A percentile compares a stretch with the other conserved stretches of the same genome.
These are phyloP conservation scores for Amanita brunnescens DNA, from an alignment of 768 basidiomycete species.

Conservation along the genomic window DNA sequence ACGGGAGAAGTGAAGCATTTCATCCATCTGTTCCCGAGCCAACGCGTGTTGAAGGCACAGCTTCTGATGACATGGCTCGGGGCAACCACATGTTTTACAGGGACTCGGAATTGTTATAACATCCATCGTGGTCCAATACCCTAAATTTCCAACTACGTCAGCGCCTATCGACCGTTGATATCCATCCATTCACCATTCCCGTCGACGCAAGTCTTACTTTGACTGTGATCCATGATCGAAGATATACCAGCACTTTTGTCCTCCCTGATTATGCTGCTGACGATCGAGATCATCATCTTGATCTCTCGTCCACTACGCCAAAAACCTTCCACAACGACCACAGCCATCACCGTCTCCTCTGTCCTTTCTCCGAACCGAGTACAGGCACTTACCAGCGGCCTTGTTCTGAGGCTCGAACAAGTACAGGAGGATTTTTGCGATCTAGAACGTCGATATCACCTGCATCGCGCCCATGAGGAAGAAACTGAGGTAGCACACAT, in stretches of 20 bases:
- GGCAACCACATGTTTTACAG: slow-evolving; percentile 10
- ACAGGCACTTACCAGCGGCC: not conserved
- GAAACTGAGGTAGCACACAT: not conserved
- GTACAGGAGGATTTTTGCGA: slow-evolving; percentile 2
- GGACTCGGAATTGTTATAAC: not conserved
- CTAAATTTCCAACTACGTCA: slow-evolving; percentile 7
- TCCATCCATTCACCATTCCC: not conserved
- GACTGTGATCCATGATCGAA: not conserved
- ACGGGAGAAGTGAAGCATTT: slow-evolving; percentile 7
- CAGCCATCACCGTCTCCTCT: not conserved
- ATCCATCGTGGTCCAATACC: not conserved
- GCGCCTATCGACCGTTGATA: not conserved
- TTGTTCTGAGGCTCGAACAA: not conserved
- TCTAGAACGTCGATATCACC: not conserved
- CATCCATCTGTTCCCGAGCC: not conserved
- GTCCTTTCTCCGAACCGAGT: not conserved
- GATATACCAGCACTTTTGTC: slow-evolving; percentile 16
- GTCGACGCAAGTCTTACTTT: not conserved
- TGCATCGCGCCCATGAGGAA: not conserved
- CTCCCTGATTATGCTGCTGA: slow-evolving; percentile 25
- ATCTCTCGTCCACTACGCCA: slow-evolving; percentile 10
- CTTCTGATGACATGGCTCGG: slow-evolving; percentile 3
- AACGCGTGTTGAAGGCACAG: not conserved
- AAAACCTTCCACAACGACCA: not conserved
- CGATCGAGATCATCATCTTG: slow-evolving; percentile 22